Evolutionary conservation across 805 yeast species (phyloP), one percentile per base, ranked within the genome.

Genomic region (Spencermartinsiella europaea): DNA sequence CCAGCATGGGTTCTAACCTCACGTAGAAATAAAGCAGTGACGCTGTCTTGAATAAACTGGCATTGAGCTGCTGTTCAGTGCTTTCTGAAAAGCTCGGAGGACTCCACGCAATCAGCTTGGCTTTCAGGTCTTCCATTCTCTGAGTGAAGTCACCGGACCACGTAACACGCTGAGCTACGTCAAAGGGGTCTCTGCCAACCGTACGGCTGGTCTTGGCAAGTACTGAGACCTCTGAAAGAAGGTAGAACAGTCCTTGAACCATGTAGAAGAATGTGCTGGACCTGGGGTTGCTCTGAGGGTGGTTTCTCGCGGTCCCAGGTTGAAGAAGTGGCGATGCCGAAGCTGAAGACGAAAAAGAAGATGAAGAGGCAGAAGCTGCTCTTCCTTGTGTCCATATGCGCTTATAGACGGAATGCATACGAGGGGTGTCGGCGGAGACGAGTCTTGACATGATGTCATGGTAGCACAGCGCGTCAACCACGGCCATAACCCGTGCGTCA

Each of bases 371-470:
- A 7, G 12, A 25, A 7, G 31, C 7, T 7, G 31, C 31, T 12
- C 31, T 25, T 25, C 31, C 12, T 7, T 12, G 31, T 25, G 10
- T 25, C 31, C 31, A 25, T 12, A 25, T 25, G 10, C 31, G 10
- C 12, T 25, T 25, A 12, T 25, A 25, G 31, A 25, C 31, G 12
- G 31, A 25, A 25, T 25, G 31, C 12, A 25, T 7, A 12, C 31
- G 31, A 25, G 42, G 42, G 5, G 20, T 19, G 21, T 22, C 22
- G 34, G 12, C 22, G n/a, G 21, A 38, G 22, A 22, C 20, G 5
- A 38, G 16, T 7, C 33, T 21, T n/a, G 47, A 38, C 43, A 50
- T 25, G 4, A 50, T 43, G 34, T 47, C 50, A 31, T 52, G 56
- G 40, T 49, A 49, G 21, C 35, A 47, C 27, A 52, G 33, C 15